Evolutionary conservation across 169 alveolate genomes (phyloP).

Genomic region (Cytauxzoon felis): DNA sequence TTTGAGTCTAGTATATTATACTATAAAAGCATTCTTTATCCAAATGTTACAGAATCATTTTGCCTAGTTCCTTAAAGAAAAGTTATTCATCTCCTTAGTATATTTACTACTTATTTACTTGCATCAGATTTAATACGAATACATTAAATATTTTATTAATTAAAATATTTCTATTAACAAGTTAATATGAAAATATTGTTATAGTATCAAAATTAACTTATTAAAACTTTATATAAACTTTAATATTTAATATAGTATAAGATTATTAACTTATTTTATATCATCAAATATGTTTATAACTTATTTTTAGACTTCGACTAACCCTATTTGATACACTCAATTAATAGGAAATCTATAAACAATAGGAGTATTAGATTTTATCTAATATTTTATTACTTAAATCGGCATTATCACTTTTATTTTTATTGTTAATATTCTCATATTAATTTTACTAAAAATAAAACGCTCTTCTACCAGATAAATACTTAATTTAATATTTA

Average conservation of each 20-base stretch:
- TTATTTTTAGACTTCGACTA: constrained; percentile 24
- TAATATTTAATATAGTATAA: not conserved
- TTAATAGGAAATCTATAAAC: constrained; percentile 21
- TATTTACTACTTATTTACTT: constrained; percentile 16
- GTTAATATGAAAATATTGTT: not conserved
- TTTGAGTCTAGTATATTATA: constrained; percentile 2
- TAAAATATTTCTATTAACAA: not conserved
- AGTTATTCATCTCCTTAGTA: constrained; percentile 15
- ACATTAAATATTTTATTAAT: constrained; percentile 6
- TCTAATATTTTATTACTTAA: constrained; percentile 17
- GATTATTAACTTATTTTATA: not conserved
- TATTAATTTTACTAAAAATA: constrained; percentile 6
- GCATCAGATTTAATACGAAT: constrained; percentile 23
- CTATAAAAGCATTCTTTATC: constrained; percentile 3
- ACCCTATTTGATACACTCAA: constrained; percentile 14
- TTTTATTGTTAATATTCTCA: constrained; percentile 2
- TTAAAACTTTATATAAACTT: constrained; percentile 1
- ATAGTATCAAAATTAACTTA: not conserved
- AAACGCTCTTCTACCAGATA: constrained; percentile 14
- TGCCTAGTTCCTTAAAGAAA: constrained; percentile 19
- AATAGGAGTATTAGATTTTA: constrained; percentile 17
- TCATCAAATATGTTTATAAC: not conserved
- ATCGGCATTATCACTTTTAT: constrained; percentile 23
- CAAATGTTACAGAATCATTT: constrained; percentile 2
- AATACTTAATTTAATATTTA: not conserved